phyloP scores from a whole-genome alignment of 345 rosid genomes.

The Murraya paniculata region DNA sequence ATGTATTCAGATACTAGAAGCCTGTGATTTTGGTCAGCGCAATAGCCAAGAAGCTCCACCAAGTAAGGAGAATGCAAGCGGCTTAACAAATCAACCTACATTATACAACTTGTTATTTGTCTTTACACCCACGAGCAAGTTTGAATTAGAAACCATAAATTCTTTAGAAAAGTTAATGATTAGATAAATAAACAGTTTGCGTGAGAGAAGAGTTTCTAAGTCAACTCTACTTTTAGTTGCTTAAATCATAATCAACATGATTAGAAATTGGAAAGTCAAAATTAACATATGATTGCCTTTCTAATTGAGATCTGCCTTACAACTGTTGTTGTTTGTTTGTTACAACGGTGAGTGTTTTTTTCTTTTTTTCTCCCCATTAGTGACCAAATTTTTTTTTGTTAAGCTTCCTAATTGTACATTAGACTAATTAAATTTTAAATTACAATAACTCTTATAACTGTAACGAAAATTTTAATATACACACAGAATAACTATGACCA shows the following conservation, averaged over 20 bases:
- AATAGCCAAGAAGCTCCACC: conserved; percentile 85
- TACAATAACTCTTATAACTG: not conserved
- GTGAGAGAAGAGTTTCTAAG: not conserved
- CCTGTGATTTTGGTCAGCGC: conserved; percentile 89
- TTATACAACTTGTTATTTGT: not conserved
- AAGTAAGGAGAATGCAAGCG: conserved; percentile 75
- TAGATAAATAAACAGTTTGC: not conserved
- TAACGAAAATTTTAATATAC: not conserved
- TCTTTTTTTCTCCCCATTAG: too few species aligned
- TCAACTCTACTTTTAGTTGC: not conserved
- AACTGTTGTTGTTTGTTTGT: too few species aligned
- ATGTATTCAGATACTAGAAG: conserved; percentile 68
- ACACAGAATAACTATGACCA: not conserved
- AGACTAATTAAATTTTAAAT: too few species aligned
- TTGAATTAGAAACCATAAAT: conserved; percentile 3
- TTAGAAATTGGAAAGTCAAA: not conserved
- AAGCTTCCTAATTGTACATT: too few species aligned
- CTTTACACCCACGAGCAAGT: conserved; percentile 27
- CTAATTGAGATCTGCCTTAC: too few species aligned
- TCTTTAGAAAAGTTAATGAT: not conserved
- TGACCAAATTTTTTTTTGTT: not conserved
- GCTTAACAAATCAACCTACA: conserved; percentile 86
- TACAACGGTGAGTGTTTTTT: too few species aligned
- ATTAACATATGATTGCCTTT: not conserved
- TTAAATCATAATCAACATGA: not conserved